Percentiles rank a stretch among this genome's conserved stretches.
These are phyloP conservation scores for Fallopia convolvulus DNA, from an alignment of 148 eudicot species.

Conservation along the genomic window DNA sequence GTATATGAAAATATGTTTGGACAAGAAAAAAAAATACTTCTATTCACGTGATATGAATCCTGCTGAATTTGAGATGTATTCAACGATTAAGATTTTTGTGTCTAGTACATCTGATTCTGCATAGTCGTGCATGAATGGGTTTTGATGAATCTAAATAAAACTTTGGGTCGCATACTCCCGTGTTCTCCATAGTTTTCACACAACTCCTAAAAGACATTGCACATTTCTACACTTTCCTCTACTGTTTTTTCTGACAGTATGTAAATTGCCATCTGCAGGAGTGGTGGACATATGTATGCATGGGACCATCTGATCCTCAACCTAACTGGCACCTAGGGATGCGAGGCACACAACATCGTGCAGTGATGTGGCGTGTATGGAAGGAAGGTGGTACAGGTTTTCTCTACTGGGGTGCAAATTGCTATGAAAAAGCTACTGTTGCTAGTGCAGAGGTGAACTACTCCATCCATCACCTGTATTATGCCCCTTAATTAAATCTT, in stretches of 20 bases:
- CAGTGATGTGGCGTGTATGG: slow-evolving; percentile 99
- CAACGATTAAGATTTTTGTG: not conserved
- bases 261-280: slow-evolving; percentile 37
- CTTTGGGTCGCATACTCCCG: not conserved
- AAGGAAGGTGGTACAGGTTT: slow-evolving; percentile 99
- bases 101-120: not conserved
- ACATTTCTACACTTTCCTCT: not conserved
- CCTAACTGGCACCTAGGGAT: slow-evolving; percentile 99
- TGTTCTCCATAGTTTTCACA: not conserved
- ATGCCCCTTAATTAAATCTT: not conserved
- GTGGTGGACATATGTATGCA: slow-evolving; percentile 99
- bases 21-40: not conserved
- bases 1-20: not conserved
- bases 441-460: slow-evolving; percentile 87
- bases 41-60: not conserved
- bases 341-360: slow-evolving; percentile 98
- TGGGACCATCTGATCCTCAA: slow-evolving; percentile 98
- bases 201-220: not conserved
- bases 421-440: slow-evolving; percentile 87
- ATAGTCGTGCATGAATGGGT: not conserved
- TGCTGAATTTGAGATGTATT: not conserved
- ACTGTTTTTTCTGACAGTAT: not conserved
- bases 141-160: not conserved
- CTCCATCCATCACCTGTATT: not conserved
- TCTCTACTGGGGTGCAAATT: slow-evolving; percentile 97